These are phyloP conservation scores for Coelastrella sp. DNA, from an alignment of 139 green algal genomes.

Conservation along the genomic window DNA sequence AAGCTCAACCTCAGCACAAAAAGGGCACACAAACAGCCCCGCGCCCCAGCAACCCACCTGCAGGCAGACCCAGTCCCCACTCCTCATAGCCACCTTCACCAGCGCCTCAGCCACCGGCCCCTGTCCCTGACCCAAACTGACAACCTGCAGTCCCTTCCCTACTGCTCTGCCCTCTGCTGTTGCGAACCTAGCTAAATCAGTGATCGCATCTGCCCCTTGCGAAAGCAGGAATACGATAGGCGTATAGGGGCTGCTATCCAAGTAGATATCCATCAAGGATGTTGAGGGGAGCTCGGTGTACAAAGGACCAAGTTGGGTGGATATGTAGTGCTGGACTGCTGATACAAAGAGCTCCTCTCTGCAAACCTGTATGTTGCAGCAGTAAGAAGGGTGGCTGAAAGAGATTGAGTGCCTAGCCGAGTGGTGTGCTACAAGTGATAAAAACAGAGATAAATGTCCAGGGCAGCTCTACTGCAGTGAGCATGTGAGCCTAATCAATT, in stretches of 20 bases:
- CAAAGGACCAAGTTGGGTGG: conserved; percentile 59
- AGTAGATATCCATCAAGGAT: conserved; percentile 73
- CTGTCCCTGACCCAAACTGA: conserved; percentile 90
- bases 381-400: not conserved
- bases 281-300: conserved; percentile 76
- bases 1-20: too few species aligned
- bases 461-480: too few species aligned
- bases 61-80: conserved; percentile 90
- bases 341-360: not conserved
- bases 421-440: too few species aligned
- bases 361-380: not conserved
- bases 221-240: conserved; percentile 87
- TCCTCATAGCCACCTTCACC: conserved; percentile 71
- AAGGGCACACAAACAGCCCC: too few species aligned
- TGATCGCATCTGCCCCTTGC: conserved; percentile 82
- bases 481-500: too few species aligned
- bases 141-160: conserved; percentile 58
- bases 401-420: not conserved
- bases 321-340: conserved; percentile 49
- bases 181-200: conserved; percentile 74
- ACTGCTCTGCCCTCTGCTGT: conserved; percentile 54
- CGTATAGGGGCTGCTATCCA: conserved; percentile 72
- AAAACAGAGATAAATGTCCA: too few species aligned
- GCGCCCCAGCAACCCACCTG: conserved; percentile 15
- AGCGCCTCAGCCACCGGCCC: conserved; percentile 80